Conservation (phyloP, 2,329 filamentous ascomycete genomes). For the Colletotrichum cereale region DNA sequence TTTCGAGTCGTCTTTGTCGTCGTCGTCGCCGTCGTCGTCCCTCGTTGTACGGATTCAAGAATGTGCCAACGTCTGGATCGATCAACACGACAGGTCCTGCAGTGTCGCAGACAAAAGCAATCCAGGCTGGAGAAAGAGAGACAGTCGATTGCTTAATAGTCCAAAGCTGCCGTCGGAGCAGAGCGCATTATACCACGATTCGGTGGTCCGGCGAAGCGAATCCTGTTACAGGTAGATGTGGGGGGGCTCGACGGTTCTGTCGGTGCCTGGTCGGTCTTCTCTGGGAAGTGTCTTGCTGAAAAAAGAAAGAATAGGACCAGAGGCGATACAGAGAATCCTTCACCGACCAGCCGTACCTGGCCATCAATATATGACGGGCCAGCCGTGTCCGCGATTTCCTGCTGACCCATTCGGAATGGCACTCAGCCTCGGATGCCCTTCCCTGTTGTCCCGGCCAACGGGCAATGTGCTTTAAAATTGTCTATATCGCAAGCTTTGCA, state of each 20-base stretch:
- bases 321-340: background rate
- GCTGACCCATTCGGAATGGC: constrained; percentile 16
- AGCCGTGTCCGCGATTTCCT: constrained; percentile 2
- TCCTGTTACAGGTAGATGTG: constrained; percentile 26
- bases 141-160: background rate
- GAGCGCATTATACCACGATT: background rate
- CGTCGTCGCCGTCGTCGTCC: background rate
- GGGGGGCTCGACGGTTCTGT: constrained; percentile 2
- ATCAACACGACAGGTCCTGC: background rate
- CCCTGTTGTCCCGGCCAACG: constrained; percentile 25
- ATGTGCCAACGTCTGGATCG: background rate
- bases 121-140: constrained; percentile 14
- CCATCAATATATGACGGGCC: constrained; percentile 33
- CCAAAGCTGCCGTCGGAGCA: constrained; percentile 6
- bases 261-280: background rate
- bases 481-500: constrained; percentile 20
- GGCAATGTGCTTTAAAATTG: constrained; percentile 38
- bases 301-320: constrained; percentile 14
- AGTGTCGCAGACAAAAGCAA: constrained; percentile 11
- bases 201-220: constrained; percentile 9
- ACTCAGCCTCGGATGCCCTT: constrained; percentile 22
- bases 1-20: background rate
- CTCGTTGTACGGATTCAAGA: background rate
- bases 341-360: constrained; percentile 10
- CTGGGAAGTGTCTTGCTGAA: constrained; percentile 1